Evolutionary conservation across 148 eudicot genomes (phyloP), one percentile per base, ranked within the genome.

Genomic region (Polygonum aviculare): DNA sequence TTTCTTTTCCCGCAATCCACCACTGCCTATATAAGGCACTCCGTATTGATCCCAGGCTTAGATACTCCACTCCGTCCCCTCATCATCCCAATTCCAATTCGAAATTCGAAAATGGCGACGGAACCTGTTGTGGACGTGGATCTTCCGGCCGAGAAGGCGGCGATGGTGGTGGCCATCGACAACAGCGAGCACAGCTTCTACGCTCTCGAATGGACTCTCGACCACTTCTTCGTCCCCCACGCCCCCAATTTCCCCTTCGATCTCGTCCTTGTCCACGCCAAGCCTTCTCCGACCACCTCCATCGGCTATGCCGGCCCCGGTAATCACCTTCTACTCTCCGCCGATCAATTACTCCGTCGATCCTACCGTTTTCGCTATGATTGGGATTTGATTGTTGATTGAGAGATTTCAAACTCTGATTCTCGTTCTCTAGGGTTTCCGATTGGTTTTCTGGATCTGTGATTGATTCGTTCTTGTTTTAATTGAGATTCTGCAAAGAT

Each of bases 131-230:
- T 41, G n/a, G n/a, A 35, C 45, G 44, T 26, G 31, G 31, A 26
- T 26, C 16, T 5, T 67, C 1, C 21, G 10, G 21, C 35, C 21
- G 44, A 80, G 72, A 88, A 85, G 82, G 80, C 84, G 26, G 89
- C 84, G 73, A 83, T 88, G 85, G 71, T 90, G 75, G 77, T 86
- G 38, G 93, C 83, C 6, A 16, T 84, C 9, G 93, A 91, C 79
- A 87, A 89, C 75, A 89, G 96, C 40, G 96, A 87, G 49, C 88
- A 83, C 71, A 85, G 96, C 79, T 81, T 77, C 44, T 83, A 91
- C 70, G 93, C 91, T 12, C 81, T 91, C 5, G 86, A 87, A 21
- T 91, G 92, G 90, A 78, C 86, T 31, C 75, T 88, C 10, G 76
- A 86, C 16, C 92, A 86, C 77, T 91, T 91, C 85, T 87, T 91